Conservation (phyloP, 257 asterid genomes). For the Solanum corneliomulleri region DNA sequence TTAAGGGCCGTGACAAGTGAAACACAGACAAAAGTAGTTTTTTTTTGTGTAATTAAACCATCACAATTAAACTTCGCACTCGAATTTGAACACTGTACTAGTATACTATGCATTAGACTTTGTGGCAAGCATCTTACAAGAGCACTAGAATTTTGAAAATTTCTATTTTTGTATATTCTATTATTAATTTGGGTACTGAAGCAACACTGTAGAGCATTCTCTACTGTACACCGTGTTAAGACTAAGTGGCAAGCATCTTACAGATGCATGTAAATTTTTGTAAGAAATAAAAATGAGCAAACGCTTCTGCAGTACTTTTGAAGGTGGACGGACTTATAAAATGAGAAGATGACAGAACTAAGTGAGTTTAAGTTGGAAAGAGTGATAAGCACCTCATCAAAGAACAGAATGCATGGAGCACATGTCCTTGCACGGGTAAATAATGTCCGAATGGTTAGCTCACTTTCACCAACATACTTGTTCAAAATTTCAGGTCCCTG, state of each 20-base stretch:
- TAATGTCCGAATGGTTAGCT: constrained; percentile 61
- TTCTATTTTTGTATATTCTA: not conserved
- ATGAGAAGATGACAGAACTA: not conserved
- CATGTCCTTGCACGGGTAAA: constrained; percentile 91
- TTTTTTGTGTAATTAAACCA: not conserved
- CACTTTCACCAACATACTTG: constrained; percentile 96
- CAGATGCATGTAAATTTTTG: not conserved
- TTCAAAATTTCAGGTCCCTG: constrained; percentile 90
- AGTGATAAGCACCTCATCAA: constrained; percentile 58
- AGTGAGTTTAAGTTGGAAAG: not conserved
- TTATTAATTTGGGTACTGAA: not conserved
- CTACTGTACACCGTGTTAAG: not conserved
- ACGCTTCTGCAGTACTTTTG: not conserved
- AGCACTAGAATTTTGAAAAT: not conserved
- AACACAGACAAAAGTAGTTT: not conserved
- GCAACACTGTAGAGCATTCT: not conserved
- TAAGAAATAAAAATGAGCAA: not conserved
- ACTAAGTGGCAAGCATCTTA: not conserved
- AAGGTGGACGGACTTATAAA: not conserved
- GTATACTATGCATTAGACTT: not conserved
- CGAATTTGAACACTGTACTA: not conserved
- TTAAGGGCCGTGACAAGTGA: not conserved
- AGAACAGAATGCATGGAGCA: constrained; percentile 90
- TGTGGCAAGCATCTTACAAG: not conserved
- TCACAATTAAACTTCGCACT: not conserved